Evolutionary conservation across 2,329 filamentous ascomycete species (phyloP).

Genomic region (Rhynchosporium secalis): DNA sequence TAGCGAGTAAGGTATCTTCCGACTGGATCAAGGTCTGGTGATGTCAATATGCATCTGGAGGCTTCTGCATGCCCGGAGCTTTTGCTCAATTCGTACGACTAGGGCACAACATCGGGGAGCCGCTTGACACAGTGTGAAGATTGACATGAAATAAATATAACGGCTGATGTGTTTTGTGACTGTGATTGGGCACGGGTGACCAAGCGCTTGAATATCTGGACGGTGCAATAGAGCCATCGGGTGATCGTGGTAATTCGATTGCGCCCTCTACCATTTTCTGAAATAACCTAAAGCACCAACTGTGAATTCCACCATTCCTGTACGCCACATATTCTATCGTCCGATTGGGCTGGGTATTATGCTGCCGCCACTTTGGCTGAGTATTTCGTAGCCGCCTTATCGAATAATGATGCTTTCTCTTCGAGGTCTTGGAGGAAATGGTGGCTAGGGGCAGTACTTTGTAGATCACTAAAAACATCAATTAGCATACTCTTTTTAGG

Average conservation of each 20-base stretch:
- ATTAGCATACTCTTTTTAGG: constrained; percentile 9
- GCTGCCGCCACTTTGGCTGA: constrained; percentile 66
- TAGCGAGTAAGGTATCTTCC: too few species aligned
- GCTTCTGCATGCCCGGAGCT: constrained; percentile 23
- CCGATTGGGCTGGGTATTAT: constrained; percentile 26
- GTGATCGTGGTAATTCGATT: constrained; percentile 10
- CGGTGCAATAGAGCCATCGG: too few species aligned
- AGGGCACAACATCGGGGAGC: constrained; percentile 7
- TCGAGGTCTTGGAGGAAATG: constrained; percentile 70
- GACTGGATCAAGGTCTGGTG: constrained; percentile 18
- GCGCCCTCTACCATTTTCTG: constrained; percentile 22
- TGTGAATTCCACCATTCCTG: constrained; percentile 22
- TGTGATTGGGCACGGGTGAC: not conserved
- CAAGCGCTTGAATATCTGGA: too few species aligned
- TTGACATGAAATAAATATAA: not conserved
- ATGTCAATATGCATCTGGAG: constrained; percentile 33
- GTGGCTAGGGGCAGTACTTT: constrained; percentile 65
- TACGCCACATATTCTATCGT: constrained; percentile 31
- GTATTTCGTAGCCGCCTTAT: constrained; percentile 84
- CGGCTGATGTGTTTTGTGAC: not conserved
- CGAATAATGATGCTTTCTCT: constrained; percentile 86
- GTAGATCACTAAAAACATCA: constrained; percentile 48
- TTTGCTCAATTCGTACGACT: constrained; percentile 20
- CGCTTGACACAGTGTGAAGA: not conserved
- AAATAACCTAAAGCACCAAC: constrained; percentile 24